A percentile compares a stretch with the other conserved stretches of the same genome.
These are phyloP conservation scores for Phytophthora pisi DNA, from an alignment of 352 stramenopile genomes.

Conservation along the genomic window DNA sequence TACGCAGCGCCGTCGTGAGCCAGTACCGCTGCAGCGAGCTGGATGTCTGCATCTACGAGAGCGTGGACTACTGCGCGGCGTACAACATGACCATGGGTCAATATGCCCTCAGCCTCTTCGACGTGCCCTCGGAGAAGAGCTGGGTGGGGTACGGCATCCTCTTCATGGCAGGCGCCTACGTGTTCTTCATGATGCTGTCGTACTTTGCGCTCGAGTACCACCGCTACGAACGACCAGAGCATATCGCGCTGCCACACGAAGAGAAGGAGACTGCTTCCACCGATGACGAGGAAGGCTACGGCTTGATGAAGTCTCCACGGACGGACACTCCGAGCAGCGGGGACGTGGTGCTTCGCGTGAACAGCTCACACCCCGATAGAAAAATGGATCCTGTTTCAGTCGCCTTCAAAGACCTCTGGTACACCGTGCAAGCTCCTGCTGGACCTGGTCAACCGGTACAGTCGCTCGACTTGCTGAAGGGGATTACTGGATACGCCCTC, in stretches of 20 bases:
- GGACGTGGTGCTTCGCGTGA: slow-evolving; percentile 39
- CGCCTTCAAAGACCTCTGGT: slow-evolving; percentile 66
- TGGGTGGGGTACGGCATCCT: slow-evolving; percentile 53
- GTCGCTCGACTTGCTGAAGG: slow-evolving; percentile 56
- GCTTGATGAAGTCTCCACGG: slow-evolving; percentile 33
- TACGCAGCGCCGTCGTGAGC: slow-evolving; percentile 49
- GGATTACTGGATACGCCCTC: slow-evolving; percentile 57
- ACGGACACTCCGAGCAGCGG: slow-evolving; percentile 9
- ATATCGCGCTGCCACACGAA: slow-evolving; percentile 44
- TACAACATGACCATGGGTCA: slow-evolving; percentile 53
- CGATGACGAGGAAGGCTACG: slow-evolving; percentile 26
- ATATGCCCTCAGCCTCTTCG: slow-evolving; percentile 58
- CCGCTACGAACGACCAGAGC: slow-evolving; percentile 63
- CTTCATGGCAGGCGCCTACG: slow-evolving; percentile 55
- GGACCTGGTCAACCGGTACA: slow-evolving; percentile 36
- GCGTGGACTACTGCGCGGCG: slow-evolving; percentile 46
- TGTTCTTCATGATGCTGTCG: slow-evolving; percentile 60
- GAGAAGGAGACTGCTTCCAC: slow-evolving; percentile 8
- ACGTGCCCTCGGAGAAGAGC: slow-evolving; percentile 43
- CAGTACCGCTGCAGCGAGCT: slow-evolving; percentile 51
- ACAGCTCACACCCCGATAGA: slow-evolving; percentile 17
- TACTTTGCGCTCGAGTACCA: slow-evolving; percentile 61
- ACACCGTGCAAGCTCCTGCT: slow-evolving; percentile 53
- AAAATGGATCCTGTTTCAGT: slow-evolving; percentile 51
- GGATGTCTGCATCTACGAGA: slow-evolving; percentile 46